These are phyloP conservation scores for Pythium dissotocum DNA, from an alignment of 352 stramenopile species.

Conservation along the genomic window DNA sequence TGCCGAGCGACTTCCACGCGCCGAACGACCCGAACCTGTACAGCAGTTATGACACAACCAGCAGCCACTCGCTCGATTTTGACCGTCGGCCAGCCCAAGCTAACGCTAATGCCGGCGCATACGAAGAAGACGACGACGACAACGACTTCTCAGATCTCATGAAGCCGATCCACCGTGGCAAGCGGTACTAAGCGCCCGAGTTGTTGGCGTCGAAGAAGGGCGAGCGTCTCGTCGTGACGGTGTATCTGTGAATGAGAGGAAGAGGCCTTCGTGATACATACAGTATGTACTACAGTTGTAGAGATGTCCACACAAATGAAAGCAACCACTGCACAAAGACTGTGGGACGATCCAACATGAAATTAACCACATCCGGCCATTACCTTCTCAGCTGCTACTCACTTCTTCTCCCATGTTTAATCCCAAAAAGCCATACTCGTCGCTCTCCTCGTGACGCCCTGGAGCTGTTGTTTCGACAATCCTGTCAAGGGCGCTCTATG, in stretches of 20 bases:
- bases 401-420: too few species aligned
- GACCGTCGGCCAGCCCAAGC: constrained; percentile 11
- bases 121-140: constrained; percentile 43
- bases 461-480: too few species aligned
- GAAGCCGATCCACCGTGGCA: constrained; percentile 27
- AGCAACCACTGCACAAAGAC: neutral
- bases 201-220: neutral
- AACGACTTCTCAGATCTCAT: constrained; percentile 30
- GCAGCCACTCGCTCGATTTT: constrained; percentile 38
- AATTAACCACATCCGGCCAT: too few species aligned
- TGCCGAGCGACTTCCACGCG: constrained; percentile 25
- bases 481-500: too few species aligned
- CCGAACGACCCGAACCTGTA: constrained; percentile 29
- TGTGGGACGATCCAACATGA: neutral
- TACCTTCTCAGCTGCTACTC: too few species aligned
- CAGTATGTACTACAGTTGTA: constrained; percentile 6
- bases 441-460: too few species aligned
- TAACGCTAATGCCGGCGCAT: constrained; percentile 5
- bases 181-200: constrained; percentile 18
- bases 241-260: neutral
- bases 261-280: neutral
- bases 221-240: neutral
- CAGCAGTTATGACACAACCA: constrained; percentile 17
- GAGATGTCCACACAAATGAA: constrained; percentile 6
- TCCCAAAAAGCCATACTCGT: too few species aligned